A percentile compares a stretch with the other conserved stretches of the same genome.
Evolutionary conservation across 345 rosid species (phyloP).

Genomic region (Salix viminalis): DNA sequence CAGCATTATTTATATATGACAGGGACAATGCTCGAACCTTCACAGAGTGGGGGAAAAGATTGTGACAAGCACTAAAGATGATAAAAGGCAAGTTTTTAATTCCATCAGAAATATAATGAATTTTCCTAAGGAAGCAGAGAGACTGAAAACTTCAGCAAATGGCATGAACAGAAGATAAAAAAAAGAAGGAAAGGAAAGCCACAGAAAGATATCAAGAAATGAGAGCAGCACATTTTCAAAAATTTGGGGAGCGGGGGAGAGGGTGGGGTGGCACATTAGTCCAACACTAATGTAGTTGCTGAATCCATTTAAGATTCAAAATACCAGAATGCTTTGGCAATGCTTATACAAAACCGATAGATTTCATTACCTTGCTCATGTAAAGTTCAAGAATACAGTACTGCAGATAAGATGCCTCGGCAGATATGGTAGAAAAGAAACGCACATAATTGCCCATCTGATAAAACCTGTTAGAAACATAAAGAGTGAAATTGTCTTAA

Average conservation of each 20-base stretch:
- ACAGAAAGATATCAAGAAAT: background rate
- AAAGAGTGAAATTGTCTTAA: background rate
- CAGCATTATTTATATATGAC: conserved; percentile 56
- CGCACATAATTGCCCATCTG: conserved; percentile 60
- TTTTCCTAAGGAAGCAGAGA: background rate
- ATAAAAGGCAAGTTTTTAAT: background rate
- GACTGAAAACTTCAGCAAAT: background rate
- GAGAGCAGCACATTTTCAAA: background rate
- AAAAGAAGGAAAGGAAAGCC: background rate
- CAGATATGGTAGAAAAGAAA: conserved; percentile 49
- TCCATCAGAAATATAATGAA: background rate
- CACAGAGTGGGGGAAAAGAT: conserved; percentile 3
- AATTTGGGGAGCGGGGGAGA: background rate
- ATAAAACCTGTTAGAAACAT: conserved; percentile 40
- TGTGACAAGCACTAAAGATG: background rate
- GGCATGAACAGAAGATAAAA: no score
- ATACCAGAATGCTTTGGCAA: background rate
- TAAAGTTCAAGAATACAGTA: conserved; percentile 63
- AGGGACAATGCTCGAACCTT: conserved; percentile 65
- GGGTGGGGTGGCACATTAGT: no score
- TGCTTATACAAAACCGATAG: background rate
- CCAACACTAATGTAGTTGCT: no score
- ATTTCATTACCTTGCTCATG: conserved; percentile 49
- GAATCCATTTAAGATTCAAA: no score
- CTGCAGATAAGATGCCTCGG: conserved; percentile 78